phyloP scores from a whole-genome alignment of 1,284 basidiomycete genomes.

The Violaceomyces palustris region DNA sequence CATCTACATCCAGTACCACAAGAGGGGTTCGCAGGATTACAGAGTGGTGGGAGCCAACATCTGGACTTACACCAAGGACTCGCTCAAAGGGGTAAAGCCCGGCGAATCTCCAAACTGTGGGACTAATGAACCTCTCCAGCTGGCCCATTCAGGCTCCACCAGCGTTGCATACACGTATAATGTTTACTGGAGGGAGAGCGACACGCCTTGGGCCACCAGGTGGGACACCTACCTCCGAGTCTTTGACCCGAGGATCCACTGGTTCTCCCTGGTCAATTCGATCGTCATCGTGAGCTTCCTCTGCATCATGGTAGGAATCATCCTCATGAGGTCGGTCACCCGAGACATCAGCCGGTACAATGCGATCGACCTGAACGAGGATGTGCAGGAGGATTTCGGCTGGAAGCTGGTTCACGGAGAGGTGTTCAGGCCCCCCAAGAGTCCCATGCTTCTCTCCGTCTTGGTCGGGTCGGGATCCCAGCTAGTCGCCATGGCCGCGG shows the following conservation, averaged over 20 bases:
- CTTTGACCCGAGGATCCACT: conserved; percentile 56
- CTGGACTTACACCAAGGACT: conserved; percentile 35
- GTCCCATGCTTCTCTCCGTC: conserved; percentile 70
- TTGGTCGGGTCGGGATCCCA: conserved; percentile 88
- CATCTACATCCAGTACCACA: conserved; percentile 50
- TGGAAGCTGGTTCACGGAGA: conserved; percentile 97
- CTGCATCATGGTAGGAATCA: conserved; percentile 82
- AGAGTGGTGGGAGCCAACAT: conserved; percentile 50
- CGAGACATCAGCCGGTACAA: conserved; percentile 96
- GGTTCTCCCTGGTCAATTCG: conserved; percentile 90
- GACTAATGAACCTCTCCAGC: conserved; percentile 26
- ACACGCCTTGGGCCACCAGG: conserved; percentile 70
- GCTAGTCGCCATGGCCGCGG: conserved; percentile 77
- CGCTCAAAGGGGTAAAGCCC: conserved; percentile 15
- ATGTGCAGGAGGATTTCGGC: conserved; percentile 94
- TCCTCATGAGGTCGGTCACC: conserved; percentile 77
- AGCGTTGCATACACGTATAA: conserved; percentile 83
- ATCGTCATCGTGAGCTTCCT: conserved; percentile 69
- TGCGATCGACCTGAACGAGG: conserved; percentile 86
- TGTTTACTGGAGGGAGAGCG: conserved; percentile 80
- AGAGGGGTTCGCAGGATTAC: conserved; percentile 41
- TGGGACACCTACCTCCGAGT: conserved; percentile 78
- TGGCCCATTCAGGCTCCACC: conserved; percentile 61
- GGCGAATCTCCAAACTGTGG: conserved; percentile 24
- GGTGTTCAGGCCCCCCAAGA: conserved; percentile 79